Evolutionary conservation across 768 basidiomycete species (phyloP), one percentile per base, ranked within the genome.

Genomic region (Podaxis mareebaensis): DNA sequence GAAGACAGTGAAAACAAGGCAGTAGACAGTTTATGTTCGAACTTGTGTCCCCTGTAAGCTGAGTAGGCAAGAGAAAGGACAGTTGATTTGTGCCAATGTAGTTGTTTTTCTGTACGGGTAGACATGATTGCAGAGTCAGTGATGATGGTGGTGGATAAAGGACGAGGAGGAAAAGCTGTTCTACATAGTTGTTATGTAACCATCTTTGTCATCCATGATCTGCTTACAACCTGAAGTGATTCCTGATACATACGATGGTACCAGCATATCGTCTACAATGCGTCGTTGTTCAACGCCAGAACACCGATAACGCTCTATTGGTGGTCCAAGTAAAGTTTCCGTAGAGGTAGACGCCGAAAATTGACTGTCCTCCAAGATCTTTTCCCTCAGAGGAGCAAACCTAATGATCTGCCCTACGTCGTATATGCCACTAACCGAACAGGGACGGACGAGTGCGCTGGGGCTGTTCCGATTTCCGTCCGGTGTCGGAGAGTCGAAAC

Each of bases 171-270:
- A 74, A 73, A 67, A 66, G 58, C 65, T 67, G 33, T 56, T 56
- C 61, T 67, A 10, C 33, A 8, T 33, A 60, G 64, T 58, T 67
- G 75, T 76, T 76, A 77, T 74, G 75, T 75, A 75, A 75, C 72
- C 68, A 68, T 78, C 76, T 78, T 77, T 77, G 77, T 78, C 76
- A 76, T 76, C 75, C 66, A 28, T 60, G 49, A 56, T 44, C 42
- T 53, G 62, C 67, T 56, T 61, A 48, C 24, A 36, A 38, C 46
- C n/a, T 28, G 11, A 20, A 30, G 22, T 24, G 26, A 49, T 22
- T 28, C 13, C 56, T 44, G 40, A 44, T 11, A 15, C 15, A 12
- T 7, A 28, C 26, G 11, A 11, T 24, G 42, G 12, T 8, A 20
- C 42, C 7, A 13, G 15, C 8, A 5, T 17, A n/a, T 6, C 8